phyloP scores from a whole-genome alignment of 2,329 filamentous ascomycete genomes.

The Nothophoma quercina region DNA sequence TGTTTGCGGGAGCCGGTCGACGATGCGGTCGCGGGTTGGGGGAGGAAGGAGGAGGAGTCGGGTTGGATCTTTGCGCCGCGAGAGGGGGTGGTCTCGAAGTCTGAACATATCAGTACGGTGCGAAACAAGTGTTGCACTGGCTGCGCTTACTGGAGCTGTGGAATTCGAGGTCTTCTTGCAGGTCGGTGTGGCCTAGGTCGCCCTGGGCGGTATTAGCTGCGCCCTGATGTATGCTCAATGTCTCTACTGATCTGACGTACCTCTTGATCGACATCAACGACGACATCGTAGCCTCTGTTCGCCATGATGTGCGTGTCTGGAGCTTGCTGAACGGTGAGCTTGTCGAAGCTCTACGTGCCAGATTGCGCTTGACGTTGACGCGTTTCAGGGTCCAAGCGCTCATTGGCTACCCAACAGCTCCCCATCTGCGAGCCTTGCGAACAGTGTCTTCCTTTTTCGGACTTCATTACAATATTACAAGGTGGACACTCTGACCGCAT shows the following conservation, averaged over 20 bases:
- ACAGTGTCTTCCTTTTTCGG: too few species aligned
- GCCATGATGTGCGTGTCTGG: conserved; percentile 63
- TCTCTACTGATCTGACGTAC: conserved; percentile 56
- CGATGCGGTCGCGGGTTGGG: conserved; percentile 36
- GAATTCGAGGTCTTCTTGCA: conserved; percentile 99
- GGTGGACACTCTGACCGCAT: too few species aligned
- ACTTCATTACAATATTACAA: too few species aligned
- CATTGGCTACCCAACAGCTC: conserved; percentile 18
- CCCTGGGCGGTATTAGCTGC: conserved; percentile 65
- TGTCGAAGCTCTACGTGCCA: conserved; percentile 41
- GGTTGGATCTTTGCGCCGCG: conserved; percentile 57
- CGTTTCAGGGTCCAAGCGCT: conserved; percentile 21
- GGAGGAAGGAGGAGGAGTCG: conserved; percentile 52
- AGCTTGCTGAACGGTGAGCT: conserved; percentile 26
- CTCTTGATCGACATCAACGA: conserved; percentile 97
- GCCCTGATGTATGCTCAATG: neutral
- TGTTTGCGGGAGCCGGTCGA: conserved; percentile 66
- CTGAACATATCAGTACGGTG: conserved; percentile 42
- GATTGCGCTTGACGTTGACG: conserved; percentile 44
- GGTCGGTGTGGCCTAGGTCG: conserved; percentile 96
- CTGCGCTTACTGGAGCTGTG: conserved; percentile 76
- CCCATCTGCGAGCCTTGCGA: too few species aligned
- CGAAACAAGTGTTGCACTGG: neutral
- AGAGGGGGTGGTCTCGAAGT: conserved; percentile 71
- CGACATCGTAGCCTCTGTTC: conserved; percentile 92